phyloP scores from a whole-genome alignment of 306 rosid species.

The Cicer arietinum region DNA sequence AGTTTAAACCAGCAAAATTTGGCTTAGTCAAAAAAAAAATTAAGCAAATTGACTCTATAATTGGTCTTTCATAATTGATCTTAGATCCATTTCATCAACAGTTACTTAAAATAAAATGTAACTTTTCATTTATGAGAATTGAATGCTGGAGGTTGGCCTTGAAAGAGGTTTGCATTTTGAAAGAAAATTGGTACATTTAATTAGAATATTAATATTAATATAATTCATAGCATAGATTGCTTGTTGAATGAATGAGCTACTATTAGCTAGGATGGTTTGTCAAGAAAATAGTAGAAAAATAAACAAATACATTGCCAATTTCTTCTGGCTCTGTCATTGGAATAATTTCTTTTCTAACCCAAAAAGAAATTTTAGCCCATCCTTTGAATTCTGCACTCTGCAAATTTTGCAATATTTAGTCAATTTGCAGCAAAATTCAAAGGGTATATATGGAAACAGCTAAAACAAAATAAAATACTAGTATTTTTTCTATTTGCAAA shows the following conservation, averaged over 20 bases:
- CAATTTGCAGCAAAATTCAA: slow-evolving; percentile 33
- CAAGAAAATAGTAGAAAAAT: neutral
- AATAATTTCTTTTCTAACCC: slow-evolving; percentile 24
- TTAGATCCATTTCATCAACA: slow-evolving; percentile 21
- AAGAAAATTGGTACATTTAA: neutral
- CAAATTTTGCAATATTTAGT: slow-evolving; percentile 24
- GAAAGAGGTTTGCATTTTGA: slow-evolving; percentile 15
- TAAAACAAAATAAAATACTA: slow-evolving; percentile 2
- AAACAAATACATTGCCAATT: slow-evolving; percentile 5
- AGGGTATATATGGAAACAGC: slow-evolving; percentile 17
- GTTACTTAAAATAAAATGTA: slow-evolving; percentile 6
- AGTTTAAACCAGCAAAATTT: slow-evolving; percentile 37
- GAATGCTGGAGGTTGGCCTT: slow-evolving; percentile 1
- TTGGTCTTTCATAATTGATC: slow-evolving; percentile 4
- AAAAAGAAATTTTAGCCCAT: slow-evolving; percentile 36
- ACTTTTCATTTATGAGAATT: slow-evolving; percentile 21
- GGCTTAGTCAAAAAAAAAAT: slow-evolving; percentile 38
- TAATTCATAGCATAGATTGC: neutral
- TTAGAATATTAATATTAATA: neutral
- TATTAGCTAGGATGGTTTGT: neutral
- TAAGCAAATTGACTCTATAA: slow-evolving; percentile 1
- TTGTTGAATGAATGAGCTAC: neutral
- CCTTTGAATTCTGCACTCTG: slow-evolving; percentile 36
- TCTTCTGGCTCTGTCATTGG: slow-evolving; percentile 34
- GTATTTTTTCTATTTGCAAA: neutral